Base-by-base conservation (phyloP, 1,284 basidiomycete species). In the Cystobasidiaceae sp. region DNA sequence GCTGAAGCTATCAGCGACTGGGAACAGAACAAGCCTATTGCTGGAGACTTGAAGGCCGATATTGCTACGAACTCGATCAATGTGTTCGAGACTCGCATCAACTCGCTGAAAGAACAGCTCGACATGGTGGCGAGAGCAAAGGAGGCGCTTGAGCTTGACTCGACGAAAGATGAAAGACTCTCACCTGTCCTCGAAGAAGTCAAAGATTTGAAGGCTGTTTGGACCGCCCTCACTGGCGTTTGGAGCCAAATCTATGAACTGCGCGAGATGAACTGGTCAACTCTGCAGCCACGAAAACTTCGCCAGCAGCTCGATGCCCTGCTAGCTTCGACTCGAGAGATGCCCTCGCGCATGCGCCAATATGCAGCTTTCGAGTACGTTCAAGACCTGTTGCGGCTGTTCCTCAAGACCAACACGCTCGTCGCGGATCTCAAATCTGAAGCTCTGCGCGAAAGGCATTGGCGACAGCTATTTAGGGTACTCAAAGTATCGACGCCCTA, bases 281-380 rank as follows among this genome's bases (percentile, higher is more conserved):
- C 89, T 0, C 86, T 97, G 30, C 90, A 80, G 67, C 90, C 96
- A 19, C 85, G 96, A 72, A 97, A 97, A 79, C 78, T 99, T 66
- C 86, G 96, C 70, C 91, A 94, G 74, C 89, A 93, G 72, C 86
- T 98, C 65, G 96, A 99, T 73, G 85, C 82, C 3, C 81, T 98
- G 58, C 78, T 98, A 57, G 82, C 83, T 27, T 92, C 90, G 32
- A 97, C 93, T 19, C 93, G 93, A 78, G 94, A 97, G 56, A 94
- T 99, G 93, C 96, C 96, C 0, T 96, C 90, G 52, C 84, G 93
- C 63, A 98, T 98, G 96, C 85, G 96, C 67, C 96, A 98, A 77
- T 99, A 98, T 76, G 90, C 93, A 8, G 96, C 96, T 0, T 98
- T 97, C 74, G 96, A 98, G 80, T 94, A 91, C 75, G 92, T 98